Conservation (phyloP, 2,329 filamentous ascomycete species). For the Endoconidiophora laricicola region DNA sequence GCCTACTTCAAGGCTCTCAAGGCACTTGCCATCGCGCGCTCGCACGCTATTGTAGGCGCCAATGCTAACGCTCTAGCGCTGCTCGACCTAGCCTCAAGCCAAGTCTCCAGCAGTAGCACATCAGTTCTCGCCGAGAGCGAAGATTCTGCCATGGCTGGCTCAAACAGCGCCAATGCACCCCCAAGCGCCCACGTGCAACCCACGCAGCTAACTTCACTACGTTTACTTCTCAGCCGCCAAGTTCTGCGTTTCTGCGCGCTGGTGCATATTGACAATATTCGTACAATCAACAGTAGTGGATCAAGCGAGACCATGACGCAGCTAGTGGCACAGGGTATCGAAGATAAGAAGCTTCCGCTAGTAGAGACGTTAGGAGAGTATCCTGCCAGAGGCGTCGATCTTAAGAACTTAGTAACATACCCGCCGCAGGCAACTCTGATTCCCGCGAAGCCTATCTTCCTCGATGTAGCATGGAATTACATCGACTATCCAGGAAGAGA, state of each 20-base stretch:
- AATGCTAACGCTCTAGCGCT: slow-evolving; percentile 72
- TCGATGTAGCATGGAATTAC: slow-evolving; percentile 96
- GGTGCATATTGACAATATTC: slow-evolving; percentile 60
- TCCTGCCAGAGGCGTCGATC: slow-evolving; percentile 47
- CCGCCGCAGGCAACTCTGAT: slow-evolving; percentile 65
- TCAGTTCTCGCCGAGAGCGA: slow-evolving; percentile 23
- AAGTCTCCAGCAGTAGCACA: slow-evolving; percentile 38
- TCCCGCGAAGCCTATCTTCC: slow-evolving; percentile 86
- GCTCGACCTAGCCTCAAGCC: slow-evolving; percentile 48
- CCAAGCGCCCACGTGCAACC: slow-evolving; percentile 52
- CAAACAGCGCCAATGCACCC: slow-evolving; percentile 25
- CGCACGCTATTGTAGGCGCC: slow-evolving; percentile 58
- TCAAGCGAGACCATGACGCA: slow-evolving; percentile 13
- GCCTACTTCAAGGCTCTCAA: slow-evolving; percentile 81
- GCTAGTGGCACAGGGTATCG: not conserved
- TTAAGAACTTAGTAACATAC: slow-evolving; percentile 69
- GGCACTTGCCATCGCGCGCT: slow-evolving; percentile 71
- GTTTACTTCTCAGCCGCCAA: slow-evolving; percentile 47
- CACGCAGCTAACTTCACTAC: slow-evolving; percentile 41
- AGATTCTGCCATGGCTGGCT: slow-evolving; percentile 17
- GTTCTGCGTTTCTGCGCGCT: slow-evolving; percentile 71
- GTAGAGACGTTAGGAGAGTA: slow-evolving; percentile 64
- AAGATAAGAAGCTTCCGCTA: slow-evolving; percentile 32
- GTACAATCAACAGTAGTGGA: slow-evolving; percentile 29
- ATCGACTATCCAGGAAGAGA: slow-evolving; percentile 67